phyloP scores from a whole-genome alignment of 352 stramenopile genomes.

The Phytophthora tubulina region DNA sequence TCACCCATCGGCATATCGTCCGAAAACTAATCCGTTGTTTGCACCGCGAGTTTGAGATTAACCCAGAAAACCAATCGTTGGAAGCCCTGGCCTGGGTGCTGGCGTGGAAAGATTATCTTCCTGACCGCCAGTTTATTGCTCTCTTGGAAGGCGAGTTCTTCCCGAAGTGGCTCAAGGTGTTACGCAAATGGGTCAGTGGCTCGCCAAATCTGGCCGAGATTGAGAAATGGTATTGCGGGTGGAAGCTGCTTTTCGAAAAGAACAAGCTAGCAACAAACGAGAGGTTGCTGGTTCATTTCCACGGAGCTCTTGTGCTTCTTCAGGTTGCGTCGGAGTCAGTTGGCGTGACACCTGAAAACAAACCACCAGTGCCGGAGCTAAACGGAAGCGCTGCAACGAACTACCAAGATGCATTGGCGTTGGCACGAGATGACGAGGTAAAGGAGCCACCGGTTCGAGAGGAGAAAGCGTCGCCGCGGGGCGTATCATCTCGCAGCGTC shows the following conservation, averaged over 20 bases:
- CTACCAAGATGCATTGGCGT: slow-evolving; percentile 84
- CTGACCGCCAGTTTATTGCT: slow-evolving; percentile 78
- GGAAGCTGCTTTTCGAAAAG: slow-evolving; percentile 85
- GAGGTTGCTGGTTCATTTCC: slow-evolving; percentile 82
- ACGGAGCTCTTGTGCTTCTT: slow-evolving; percentile 77
- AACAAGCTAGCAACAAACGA: slow-evolving; percentile 61
- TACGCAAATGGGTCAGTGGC: slow-evolving; percentile 79
- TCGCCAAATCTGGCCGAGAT: slow-evolving; percentile 69
- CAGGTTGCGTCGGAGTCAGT: slow-evolving; percentile 50
- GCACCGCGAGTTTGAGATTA: slow-evolving; percentile 83
- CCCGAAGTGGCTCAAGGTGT: slow-evolving; percentile 88
- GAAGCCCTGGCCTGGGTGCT: slow-evolving; percentile 78
- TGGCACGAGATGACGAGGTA: slow-evolving; percentile 47
- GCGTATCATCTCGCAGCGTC: slow-evolving; percentile 53
- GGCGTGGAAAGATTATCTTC: slow-evolving; percentile 75
- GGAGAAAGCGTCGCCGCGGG: slow-evolving; percentile 34
- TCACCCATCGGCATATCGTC: slow-evolving; percentile 83
- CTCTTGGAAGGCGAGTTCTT: slow-evolving; percentile 94
- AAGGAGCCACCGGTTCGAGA: slow-evolving; percentile 30
- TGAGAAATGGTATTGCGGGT: slow-evolving; percentile 86
- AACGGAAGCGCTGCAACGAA: slow-evolving; percentile 59
- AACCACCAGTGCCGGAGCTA: slow-evolving; percentile 53
- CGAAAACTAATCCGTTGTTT: slow-evolving; percentile 81
- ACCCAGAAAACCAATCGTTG: slow-evolving; percentile 79
- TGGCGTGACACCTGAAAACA: slow-evolving; percentile 20